A percentile compares a stretch with the other conserved stretches of the same genome.
phyloP scores from a whole-genome alignment of 352 stramenopile genomes.

The Blastocystis sp. region DNA sequence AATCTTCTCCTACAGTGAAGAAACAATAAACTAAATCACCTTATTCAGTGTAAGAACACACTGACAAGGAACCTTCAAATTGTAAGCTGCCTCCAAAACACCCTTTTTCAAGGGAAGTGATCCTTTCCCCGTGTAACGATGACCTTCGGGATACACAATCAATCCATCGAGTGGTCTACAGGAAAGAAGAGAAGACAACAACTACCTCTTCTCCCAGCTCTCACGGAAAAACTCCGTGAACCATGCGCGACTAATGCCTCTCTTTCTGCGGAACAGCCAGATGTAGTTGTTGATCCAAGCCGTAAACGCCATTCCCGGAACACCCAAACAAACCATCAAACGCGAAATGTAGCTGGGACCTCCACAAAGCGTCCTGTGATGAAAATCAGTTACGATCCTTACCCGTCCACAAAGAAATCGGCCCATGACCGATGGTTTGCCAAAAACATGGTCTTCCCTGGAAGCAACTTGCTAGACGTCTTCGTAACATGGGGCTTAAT shows the following conservation, averaged over 20 bases:
- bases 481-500: slow-evolving; percentile 20
- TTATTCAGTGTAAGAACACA: slow-evolving; percentile 31
- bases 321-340: slow-evolving; percentile 46
- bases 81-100: slow-evolving; percentile 38
- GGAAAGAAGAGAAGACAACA: neutral
- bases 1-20: slow-evolving; percentile 10
- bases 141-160: slow-evolving; percentile 52
- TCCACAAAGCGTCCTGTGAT: slow-evolving; percentile 31
- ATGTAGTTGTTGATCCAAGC: slow-evolving; percentile 52
- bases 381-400: neutral
- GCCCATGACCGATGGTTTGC: slow-evolving; percentile 39
- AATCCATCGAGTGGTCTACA: slow-evolving; percentile 3
- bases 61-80: slow-evolving; percentile 46
- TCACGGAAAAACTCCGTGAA: slow-evolving; percentile 40
- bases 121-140: slow-evolving; percentile 24
- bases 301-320: slow-evolving; percentile 35
- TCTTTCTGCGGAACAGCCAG: slow-evolving; percentile 45
- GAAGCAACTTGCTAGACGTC: neutral
- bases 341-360: slow-evolving; percentile 19
- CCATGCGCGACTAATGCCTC: slow-evolving; percentile 8
- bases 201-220: slow-evolving; percentile 33
- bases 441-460: slow-evolving; percentile 30
- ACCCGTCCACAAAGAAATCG: slow-evolving; percentile 54
- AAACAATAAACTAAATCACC: neutral
- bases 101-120: slow-evolving; percentile 24